Evolutionary conservation across 331 rosid species (phyloP).

Genomic region (Quercus lobata): DNA sequence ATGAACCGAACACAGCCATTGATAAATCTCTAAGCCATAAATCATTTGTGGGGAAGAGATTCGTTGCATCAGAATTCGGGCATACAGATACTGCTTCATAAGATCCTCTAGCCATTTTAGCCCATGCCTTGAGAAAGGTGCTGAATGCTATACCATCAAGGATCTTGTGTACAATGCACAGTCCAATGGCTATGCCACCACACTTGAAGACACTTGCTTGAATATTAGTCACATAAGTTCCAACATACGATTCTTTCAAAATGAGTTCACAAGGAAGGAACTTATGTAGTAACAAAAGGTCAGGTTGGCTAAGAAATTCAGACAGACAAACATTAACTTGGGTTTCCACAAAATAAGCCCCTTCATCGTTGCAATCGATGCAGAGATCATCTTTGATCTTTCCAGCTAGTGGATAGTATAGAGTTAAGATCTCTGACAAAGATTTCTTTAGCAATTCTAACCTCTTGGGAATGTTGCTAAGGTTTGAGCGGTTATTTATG

Average conservation of each 20-base stretch:
- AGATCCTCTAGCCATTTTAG: conserved; percentile 6
- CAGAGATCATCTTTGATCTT: conserved; percentile 22
- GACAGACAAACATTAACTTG: conserved; percentile 27
- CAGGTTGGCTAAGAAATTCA: conserved; percentile 32
- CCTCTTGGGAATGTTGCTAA: not conserved
- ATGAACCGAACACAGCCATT: conserved; percentile 24
- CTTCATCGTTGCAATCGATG: conserved; percentile 47
- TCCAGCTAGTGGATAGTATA: conserved; percentile 54
- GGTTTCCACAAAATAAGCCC: conserved; percentile 38
- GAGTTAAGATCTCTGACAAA: conserved; percentile 36
- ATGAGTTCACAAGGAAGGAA: conserved; percentile 31
- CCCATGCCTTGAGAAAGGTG: conserved; percentile 46
- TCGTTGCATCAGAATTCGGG: conserved; percentile 21
- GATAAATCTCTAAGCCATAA: conserved; percentile 33
- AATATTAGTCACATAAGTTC: conserved; percentile 35
- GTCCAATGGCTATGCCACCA: conserved; percentile 58
- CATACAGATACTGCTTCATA: not conserved
- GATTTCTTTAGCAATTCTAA: conserved; percentile 38
- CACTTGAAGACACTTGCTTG: conserved; percentile 45
- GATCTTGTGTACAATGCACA: conserved; percentile 50
- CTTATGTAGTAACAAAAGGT: conserved; percentile 8
- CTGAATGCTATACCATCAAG: conserved; percentile 47
- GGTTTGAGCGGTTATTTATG: not conserved
- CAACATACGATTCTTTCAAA: not conserved
- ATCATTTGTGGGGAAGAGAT: conserved; percentile 34